phyloP scores from a whole-genome alignment of 352 stramenopile species.

The Hyaloperonospora brassicae region DNA sequence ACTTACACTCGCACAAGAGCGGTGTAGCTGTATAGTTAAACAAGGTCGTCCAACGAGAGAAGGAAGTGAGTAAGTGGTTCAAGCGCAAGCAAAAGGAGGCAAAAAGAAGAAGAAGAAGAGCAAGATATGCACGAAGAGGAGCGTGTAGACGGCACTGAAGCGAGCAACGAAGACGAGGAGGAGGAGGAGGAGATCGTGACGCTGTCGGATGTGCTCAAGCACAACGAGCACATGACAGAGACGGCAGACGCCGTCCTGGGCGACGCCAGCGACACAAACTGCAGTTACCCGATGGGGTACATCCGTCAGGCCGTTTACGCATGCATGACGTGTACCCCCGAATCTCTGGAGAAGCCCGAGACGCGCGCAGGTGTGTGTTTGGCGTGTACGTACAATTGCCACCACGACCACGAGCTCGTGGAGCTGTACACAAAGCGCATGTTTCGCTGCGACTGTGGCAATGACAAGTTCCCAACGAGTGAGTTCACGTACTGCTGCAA shows the following conservation, averaged over 20 bases:
- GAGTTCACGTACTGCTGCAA: conserved; percentile 2
- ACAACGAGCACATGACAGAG: conserved; percentile 49
- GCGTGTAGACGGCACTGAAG: background rate
- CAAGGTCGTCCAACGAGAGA: too few relatives aligned
- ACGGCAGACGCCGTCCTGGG: conserved; percentile 54
- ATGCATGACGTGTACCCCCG: conserved; percentile 61
- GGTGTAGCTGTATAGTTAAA: too few relatives aligned
- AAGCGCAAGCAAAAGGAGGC: too few relatives aligned
- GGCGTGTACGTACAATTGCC: conserved; percentile 67
- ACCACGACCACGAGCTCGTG: conserved; percentile 65
- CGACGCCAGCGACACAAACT: conserved; percentile 48
- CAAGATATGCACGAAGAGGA: conserved; percentile 1
- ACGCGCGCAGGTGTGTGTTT: conserved; percentile 49
- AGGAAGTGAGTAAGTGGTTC: too few relatives aligned
- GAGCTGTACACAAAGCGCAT: conserved; percentile 76
- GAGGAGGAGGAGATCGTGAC: conserved; percentile 51
- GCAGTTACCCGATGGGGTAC: conserved; percentile 62
- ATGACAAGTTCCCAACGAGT: conserved; percentile 42
- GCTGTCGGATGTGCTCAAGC: conserved; percentile 48
- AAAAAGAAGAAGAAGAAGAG: conserved; percentile 4
- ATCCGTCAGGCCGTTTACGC: conserved; percentile 60
- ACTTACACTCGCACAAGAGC: too few relatives aligned
- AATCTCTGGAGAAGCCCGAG: conserved; percentile 25
- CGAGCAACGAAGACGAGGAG: conserved; percentile 17
- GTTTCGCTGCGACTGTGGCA: conserved; percentile 74